A percentile compares a stretch with the other conserved stretches of the same genome.
phyloP scores from a whole-genome alignment of 169 alveolate species.

The Eimeria acervulina region DNA sequence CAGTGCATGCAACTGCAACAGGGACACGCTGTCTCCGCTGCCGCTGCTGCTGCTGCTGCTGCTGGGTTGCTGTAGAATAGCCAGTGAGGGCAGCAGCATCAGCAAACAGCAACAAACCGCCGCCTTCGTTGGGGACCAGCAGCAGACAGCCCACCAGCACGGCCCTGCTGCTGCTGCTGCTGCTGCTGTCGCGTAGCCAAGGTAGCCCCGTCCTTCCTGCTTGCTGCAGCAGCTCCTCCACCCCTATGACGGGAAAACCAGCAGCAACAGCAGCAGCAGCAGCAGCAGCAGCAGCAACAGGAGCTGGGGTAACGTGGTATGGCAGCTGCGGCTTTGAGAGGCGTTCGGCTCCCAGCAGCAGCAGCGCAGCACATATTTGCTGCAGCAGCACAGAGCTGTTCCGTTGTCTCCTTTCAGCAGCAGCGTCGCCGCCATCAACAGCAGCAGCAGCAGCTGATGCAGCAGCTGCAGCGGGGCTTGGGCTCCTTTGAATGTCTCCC shows the following conservation, averaged over 20 bases:
- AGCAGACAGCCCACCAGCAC: conserved; percentile 20
- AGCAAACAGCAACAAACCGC: conserved; percentile 8
- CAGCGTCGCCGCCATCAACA: not conserved
- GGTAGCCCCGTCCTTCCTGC: not conserved
- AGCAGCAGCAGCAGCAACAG: conserved; percentile 2
- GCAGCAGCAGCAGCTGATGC: not conserved
- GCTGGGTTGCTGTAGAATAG: not conserved
- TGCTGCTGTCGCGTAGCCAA: conserved; percentile 3
- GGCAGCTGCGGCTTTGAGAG: not conserved
- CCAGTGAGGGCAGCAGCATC: not conserved
- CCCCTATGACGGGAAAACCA: not conserved
- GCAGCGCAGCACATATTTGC: conserved; percentile 32
- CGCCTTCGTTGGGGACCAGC: not conserved
- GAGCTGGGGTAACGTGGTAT: not conserved
- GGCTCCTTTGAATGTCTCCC: not conserved
- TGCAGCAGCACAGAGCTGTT: not conserved
- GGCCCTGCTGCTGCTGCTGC: conserved; percentile 48
- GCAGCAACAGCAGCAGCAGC: conserved; percentile 30
- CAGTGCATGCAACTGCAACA: conserved; percentile 1
- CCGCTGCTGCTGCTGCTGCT: conserved; percentile 14
- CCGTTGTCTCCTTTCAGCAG: not conserved
- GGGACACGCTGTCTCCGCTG: not conserved
- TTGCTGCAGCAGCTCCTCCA: conserved; percentile 33
- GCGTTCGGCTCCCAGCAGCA: conserved; percentile 2
- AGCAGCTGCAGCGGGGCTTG: not conserved